phyloP scores from a whole-genome alignment of 2,329 filamentous ascomycete genomes.

The Microsporum ferrugineum region DNA sequence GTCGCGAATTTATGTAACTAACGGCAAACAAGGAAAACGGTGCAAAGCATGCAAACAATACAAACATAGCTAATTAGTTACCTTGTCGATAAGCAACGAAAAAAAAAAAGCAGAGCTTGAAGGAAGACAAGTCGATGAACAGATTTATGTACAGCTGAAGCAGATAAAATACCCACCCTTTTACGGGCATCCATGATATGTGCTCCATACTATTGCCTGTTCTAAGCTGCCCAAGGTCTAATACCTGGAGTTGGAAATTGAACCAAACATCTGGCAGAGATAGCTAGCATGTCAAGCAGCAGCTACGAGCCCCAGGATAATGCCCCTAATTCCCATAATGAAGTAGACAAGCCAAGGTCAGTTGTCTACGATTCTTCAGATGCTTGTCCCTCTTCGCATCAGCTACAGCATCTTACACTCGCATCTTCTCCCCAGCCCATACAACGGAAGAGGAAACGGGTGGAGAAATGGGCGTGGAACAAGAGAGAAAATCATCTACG shows the following conservation, averaged over 20 bases:
- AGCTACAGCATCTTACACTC: conserved; percentile 10
- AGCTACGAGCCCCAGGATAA: conserved; percentile 1
- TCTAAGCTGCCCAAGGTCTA: background rate
- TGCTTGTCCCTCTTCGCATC: conserved; percentile 13
- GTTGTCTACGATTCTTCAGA: background rate
- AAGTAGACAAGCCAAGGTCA: background rate
- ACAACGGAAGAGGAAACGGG: conserved; percentile 1
- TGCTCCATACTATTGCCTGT: background rate
- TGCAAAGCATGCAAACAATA: conserved; percentile 24
- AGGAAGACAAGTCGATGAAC: background rate
- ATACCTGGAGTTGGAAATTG: background rate
- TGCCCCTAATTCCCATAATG: background rate
- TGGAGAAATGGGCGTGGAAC: background rate
- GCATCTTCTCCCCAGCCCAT: conserved; percentile 6
- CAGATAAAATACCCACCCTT: background rate
- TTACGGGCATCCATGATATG: background rate
- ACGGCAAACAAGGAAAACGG: conserved; percentile 22
- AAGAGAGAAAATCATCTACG: conserved; percentile 3
- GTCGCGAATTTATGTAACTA: background rate
- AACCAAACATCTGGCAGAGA: background rate
- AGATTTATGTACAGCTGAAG: background rate
- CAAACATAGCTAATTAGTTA: conserved; percentile 7
- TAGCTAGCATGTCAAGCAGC: conserved; percentile 4
- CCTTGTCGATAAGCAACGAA: background rate
- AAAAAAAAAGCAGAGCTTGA: background rate